Evolutionary conservation across 1,284 basidiomycete genomes (phyloP).

Genomic region (Moesziomyces sp.): DNA sequence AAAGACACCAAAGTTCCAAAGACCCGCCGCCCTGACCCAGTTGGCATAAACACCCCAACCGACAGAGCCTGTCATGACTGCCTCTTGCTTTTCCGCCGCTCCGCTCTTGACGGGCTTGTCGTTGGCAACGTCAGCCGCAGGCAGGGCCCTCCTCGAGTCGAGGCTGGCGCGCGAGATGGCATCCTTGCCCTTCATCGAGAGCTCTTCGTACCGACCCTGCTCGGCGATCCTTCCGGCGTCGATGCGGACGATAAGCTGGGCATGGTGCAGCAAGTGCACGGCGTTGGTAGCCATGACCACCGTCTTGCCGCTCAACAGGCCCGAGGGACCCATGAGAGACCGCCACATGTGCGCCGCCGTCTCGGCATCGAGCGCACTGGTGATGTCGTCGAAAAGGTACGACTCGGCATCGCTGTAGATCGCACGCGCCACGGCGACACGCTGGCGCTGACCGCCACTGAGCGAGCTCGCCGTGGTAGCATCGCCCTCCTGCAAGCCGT

Average conservation of each 20-base stretch:
- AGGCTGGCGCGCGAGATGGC: constrained; percentile 47
- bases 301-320: constrained; percentile 44
- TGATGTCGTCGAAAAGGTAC: constrained; percentile 64
- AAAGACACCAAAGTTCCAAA: constrained; percentile 11
- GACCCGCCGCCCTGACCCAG: constrained; percentile 31
- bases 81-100: constrained; percentile 31
- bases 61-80: constrained; percentile 36
- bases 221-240: constrained; percentile 51
- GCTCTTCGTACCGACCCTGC: constrained; percentile 38
- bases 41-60: constrained; percentile 26
- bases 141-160: constrained; percentile 31
- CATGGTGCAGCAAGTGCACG: constrained; percentile 46
- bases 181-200: constrained; percentile 49
- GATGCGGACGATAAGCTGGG: constrained; percentile 36
- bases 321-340: constrained; percentile 37
- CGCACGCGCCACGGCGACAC: constrained; percentile 61
- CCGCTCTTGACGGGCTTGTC: constrained; percentile 25
- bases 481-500: constrained; percentile 56
- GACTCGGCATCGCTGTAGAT: constrained; percentile 59
- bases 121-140: not conserved
- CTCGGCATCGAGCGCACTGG: constrained; percentile 73
- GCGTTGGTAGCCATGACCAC: constrained; percentile 57
- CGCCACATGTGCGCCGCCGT: constrained; percentile 71
- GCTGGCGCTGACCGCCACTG: constrained; percentile 62
- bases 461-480: constrained; percentile 56